Base-by-base conservation (phyloP, 2,329 filamentous ascomycete species). In the Calonectria honghensis region DNA sequence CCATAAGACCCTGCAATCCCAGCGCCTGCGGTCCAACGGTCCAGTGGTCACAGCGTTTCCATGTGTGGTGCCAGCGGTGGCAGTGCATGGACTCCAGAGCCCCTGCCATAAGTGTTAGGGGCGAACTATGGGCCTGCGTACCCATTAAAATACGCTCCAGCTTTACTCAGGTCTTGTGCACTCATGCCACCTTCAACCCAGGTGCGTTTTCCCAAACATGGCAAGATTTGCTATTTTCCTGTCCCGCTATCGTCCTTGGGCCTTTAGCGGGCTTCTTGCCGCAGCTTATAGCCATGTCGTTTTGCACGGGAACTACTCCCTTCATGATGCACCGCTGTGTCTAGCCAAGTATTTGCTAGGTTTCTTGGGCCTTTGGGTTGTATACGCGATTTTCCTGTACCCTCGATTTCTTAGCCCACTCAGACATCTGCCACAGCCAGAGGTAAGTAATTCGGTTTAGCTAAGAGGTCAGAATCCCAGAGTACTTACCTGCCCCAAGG, bases 161-260 rank as follows among this genome's bases (percentile, higher is more conserved):
- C 29, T 32, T 32, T n/a, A 6, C 18, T 54, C 32, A 75, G 54
- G 68, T 73, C 64, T 70, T 51, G 6, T 35, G 52, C 45, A 13
- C 75, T 39, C 45, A 65, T 31, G 9, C 4, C 13, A 10, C 31
- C 51, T n/a, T 37, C 31, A 18, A 27, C 35, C 31, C 18, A 11
- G 4, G 10, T 29, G 2, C 16, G 29, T 16, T 6, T 37, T 14
- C n/a, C 29, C 20, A 51, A 66, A 51, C 37, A 77, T 77, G 76
- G 13, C 65, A 9, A 50, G 6, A 63, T 68, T 70, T 27, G 37
- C 74, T 41, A 54, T 78, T 32, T 69, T 72, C 7, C 6, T 78
- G 0, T 78, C 77, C 7, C 59, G 57, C 27, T 78, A 72, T 45
- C 72, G 65, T 3, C 77, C 72, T 13, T 78, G 77, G 76, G 74